Percentiles rank a stretch among this genome's conserved stretches.
phyloP scores from a whole-genome alignment of 768 basidiomycete genomes.

The Amanita muscaria region DNA sequence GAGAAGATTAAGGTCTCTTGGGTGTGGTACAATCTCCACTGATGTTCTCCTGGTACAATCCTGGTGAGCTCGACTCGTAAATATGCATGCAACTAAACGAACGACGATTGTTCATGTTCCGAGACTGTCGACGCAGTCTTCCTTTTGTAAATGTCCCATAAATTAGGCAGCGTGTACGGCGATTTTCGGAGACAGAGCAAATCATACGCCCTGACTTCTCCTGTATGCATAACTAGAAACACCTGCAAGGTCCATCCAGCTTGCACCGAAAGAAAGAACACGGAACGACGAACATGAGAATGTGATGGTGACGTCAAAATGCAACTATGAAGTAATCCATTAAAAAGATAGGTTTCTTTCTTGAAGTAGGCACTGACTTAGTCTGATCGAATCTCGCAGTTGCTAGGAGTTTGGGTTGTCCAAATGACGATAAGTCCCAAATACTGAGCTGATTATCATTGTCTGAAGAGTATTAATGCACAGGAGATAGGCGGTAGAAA shows the following conservation, averaged over 20 bases:
- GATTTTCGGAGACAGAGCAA: constrained; percentile 60
- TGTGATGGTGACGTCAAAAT: constrained; percentile 61
- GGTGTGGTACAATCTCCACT: constrained; percentile 59
- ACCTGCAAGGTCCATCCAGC: constrained; percentile 23
- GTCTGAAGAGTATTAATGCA: constrained; percentile 27
- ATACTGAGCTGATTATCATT: constrained; percentile 45
- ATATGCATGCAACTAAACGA: constrained; percentile 1
- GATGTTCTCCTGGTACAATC: constrained; percentile 32
- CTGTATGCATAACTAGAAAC: constrained; percentile 39
- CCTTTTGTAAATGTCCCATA: constrained; percentile 68
- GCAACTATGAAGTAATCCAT: constrained; percentile 30
- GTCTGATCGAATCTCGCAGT: constrained; percentile 40
- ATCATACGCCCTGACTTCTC: constrained; percentile 68
- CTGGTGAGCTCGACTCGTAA: constrained; percentile 1
- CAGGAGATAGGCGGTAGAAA: not conserved
- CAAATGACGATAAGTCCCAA: constrained; percentile 48
- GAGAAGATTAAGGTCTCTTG: constrained; percentile 61
- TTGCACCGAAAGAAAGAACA: not conserved
- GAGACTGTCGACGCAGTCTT: constrained; percentile 34
- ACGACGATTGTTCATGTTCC: constrained; percentile 26
- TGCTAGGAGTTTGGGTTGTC: constrained; percentile 42
- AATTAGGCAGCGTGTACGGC: constrained; percentile 59
- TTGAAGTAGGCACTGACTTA: constrained; percentile 26
- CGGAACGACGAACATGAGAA: constrained; percentile 46
- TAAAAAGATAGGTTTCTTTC: not conserved